A percentile compares a stretch with the other conserved stretches of the same genome.
Evolutionary conservation across 179 eudicot species (phyloP).

Genomic region (Drosera spatulata): DNA sequence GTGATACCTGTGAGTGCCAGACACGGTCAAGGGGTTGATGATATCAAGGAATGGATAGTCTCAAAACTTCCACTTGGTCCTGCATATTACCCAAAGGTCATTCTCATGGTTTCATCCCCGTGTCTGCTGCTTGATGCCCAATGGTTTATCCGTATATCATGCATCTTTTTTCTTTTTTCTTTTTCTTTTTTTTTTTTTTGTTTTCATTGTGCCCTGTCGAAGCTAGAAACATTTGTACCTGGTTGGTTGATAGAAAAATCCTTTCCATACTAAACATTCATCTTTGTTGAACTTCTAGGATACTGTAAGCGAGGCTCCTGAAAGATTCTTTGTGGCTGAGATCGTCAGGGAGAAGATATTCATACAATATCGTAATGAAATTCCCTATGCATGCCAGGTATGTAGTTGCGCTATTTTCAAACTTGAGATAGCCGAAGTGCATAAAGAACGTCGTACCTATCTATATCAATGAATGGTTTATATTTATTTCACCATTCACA

Average conservation of each 20-base stretch:
- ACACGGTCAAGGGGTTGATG: constrained; percentile 92
- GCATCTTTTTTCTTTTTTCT: background rate
- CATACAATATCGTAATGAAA: constrained; percentile 87
- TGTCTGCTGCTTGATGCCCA: background rate
- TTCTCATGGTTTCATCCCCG: constrained; percentile 4
- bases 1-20: constrained; percentile 99
- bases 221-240: too few species aligned
- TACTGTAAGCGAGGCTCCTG: constrained; percentile 94
- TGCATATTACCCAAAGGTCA: constrained; percentile 80
- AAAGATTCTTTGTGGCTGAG: constrained; percentile 91
- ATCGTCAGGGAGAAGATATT: constrained; percentile 93
- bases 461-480: too few species aligned
- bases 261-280: too few species aligned
- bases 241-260: too few species aligned
- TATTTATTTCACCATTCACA: too few species aligned
- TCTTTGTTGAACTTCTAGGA: constrained; percentile 33
- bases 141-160: background rate
- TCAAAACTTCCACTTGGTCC: constrained; percentile 93
- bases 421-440: too few species aligned
- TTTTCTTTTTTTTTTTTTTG: too few species aligned
- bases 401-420: background rate
- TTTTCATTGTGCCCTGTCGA: too few species aligned
- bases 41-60: constrained; percentile 89
- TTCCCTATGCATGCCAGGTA: constrained; percentile 98
- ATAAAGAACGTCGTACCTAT: too few species aligned